Evolutionary conservation across 108 stramenopile species (phyloP).

Genomic region (Nitzschia inconspicua): DNA sequence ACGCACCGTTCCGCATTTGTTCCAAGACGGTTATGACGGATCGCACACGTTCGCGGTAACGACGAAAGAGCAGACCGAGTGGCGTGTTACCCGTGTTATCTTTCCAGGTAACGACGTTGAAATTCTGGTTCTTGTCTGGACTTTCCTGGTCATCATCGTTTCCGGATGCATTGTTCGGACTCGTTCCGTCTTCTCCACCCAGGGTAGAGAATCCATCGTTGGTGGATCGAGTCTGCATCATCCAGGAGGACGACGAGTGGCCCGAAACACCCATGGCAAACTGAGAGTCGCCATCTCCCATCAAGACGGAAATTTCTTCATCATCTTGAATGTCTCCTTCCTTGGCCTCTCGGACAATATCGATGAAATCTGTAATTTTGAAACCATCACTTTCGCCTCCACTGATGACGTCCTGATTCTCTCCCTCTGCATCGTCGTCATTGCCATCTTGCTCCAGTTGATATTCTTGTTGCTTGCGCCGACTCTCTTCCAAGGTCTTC

Average conservation of each 20-base stretch:
- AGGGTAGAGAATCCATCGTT: neutral
- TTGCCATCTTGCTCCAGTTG: neutral
- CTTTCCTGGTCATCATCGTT: conserved; percentile 3
- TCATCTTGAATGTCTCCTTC: neutral
- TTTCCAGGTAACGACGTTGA: conserved; percentile 28
- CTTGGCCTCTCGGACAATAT: neutral
- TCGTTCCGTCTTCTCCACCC: neutral
- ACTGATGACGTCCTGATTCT: neutral
- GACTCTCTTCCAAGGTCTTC: conserved; percentile 17
- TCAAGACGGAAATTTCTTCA: conserved; percentile 2
- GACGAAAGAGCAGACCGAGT: conserved; percentile 34
- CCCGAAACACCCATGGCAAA: neutral
- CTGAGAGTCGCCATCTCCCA: neutral
- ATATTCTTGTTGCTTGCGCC: neutral
- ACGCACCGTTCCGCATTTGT: conserved; percentile 3
- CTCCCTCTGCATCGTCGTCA: neutral
- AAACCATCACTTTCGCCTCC: neutral
- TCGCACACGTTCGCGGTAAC: conserved; percentile 45
- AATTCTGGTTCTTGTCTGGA: neutral
- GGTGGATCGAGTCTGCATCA: neutral
- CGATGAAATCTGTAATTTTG: conserved; percentile 13
- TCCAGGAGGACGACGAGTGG: no score
- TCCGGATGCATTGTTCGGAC: neutral
- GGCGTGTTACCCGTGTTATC: conserved; percentile 40
- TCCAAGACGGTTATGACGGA: conserved; percentile 12